Conservation (phyloP, 2,329 filamentous ascomycete genomes). For the Fusarium tricinctum region DNA sequence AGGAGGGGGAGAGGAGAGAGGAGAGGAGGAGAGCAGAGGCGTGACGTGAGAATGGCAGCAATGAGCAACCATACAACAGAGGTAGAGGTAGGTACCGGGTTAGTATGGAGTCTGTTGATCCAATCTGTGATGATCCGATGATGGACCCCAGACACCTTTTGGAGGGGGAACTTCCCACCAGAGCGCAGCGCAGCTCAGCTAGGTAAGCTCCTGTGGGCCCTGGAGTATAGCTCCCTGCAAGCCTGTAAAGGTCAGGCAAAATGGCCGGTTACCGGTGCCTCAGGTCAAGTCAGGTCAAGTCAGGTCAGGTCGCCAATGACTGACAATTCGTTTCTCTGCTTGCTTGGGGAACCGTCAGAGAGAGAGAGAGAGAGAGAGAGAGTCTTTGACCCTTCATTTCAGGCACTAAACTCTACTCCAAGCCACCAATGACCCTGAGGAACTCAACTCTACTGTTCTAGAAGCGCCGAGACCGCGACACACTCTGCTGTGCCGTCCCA, state of each 20-base stretch:
- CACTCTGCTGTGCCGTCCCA: conserved; percentile 16
- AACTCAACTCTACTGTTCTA: conserved; percentile 30
- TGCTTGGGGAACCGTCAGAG: not conserved
- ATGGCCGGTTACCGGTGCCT: no score
- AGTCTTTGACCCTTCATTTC: conserved; percentile 10
- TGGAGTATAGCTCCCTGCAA: conserved; percentile 26
- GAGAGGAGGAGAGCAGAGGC: conserved; percentile 19
- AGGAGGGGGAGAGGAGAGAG: conserved; percentile 4
- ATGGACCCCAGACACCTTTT: conserved; percentile 28
- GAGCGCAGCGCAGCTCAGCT: conserved; percentile 1
- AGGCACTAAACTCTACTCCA: conserved; percentile 41
- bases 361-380: not conserved
- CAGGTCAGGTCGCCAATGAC: no score
- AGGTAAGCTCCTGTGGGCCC: conserved; percentile 42
- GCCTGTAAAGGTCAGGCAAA: not conserved
- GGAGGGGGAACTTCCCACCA: conserved; percentile 33
- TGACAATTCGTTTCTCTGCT: no score
- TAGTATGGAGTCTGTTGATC: conserved; percentile 33
- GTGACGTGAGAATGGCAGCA: conserved; percentile 31
- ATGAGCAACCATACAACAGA: conserved; percentile 1
- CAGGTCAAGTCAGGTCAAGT: no score
- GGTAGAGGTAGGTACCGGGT: not conserved
- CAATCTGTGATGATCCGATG: conserved; percentile 47
- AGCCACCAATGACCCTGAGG: conserved; percentile 38
- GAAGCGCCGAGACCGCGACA: conserved; percentile 31